Percentiles rank a stretch among this genome's conserved stretches.
These are phyloP conservation scores for Pyrenula massariospora DNA, from an alignment of 495 filamentous ascomycete genomes.

Conservation along the genomic window DNA sequence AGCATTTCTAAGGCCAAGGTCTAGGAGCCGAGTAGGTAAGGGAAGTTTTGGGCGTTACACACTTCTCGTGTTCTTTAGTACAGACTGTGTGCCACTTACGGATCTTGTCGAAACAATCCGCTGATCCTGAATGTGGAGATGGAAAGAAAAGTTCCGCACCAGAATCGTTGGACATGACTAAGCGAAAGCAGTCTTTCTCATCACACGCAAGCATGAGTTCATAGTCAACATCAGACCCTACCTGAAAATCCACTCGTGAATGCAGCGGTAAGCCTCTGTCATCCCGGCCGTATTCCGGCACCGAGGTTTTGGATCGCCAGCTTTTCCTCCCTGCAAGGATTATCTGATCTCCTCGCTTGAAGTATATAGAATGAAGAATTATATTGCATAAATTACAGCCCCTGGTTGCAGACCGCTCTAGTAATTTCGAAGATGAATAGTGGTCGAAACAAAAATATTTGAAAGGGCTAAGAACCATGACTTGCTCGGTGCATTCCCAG, in stretches of 20 bases:
- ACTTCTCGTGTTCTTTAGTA: not conserved
- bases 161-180: not conserved
- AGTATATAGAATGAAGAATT: not conserved
- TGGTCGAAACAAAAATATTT: not conserved
- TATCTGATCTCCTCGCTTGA: not conserved
- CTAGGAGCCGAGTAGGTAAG: not conserved
- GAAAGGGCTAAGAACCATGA: no score
- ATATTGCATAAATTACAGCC: not conserved
- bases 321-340: not conserved
- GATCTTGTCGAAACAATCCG: not conserved
- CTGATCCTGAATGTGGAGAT: not conserved
- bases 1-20: not conserved
- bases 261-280: not conserved
- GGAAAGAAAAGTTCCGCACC: not conserved
- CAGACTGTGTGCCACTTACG: not conserved
- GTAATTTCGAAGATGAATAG: not conserved
- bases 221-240: not conserved
- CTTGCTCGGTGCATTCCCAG: not conserved
- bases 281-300: not conserved
- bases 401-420: not conserved
- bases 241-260: not conserved
- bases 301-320: not conserved
- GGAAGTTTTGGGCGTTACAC: not conserved
- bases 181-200: not conserved
- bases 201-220: not conserved